Conservation (phyloP, 2,329 filamentous ascomycete species). For the Hymenoscyphus fructigenus region DNA sequence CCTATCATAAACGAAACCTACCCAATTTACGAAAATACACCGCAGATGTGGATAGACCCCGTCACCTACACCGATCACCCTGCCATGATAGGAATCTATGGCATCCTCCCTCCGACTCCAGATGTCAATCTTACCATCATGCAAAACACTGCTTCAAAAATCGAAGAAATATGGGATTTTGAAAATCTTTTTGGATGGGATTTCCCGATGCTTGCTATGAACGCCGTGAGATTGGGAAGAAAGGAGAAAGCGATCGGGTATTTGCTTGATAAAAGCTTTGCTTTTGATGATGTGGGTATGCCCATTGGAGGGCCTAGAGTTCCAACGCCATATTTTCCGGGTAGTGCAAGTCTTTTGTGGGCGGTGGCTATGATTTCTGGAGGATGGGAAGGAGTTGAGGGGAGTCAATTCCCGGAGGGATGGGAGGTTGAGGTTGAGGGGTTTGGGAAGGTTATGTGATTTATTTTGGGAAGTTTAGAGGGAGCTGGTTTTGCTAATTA, state of each 20-base stretch:
- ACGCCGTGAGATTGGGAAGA: conserved; percentile 44
- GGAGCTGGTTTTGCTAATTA: neutral
- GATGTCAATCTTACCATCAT: conserved; percentile 41
- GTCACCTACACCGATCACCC: conserved; percentile 44
- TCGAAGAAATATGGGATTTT: conserved; percentile 44
- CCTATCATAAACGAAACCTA: conserved; percentile 52
- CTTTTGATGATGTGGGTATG: conserved; percentile 58
- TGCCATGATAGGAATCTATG: conserved; percentile 46
- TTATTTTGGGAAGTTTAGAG: neutral
- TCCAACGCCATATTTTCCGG: conserved; percentile 58
- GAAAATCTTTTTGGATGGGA: conserved; percentile 47
- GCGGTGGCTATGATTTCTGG: conserved; percentile 57
- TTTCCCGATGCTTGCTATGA: conserved; percentile 48
- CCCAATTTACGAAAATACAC: conserved; percentile 53
- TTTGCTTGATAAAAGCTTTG: conserved; percentile 48
- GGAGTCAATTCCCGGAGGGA: conserved; percentile 46
- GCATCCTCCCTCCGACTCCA: conserved; percentile 42
- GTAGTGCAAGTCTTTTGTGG: conserved; percentile 48
- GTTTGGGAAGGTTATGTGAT: conserved; percentile 36
- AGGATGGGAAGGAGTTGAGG: conserved; percentile 53
- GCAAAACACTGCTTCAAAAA: conserved; percentile 40
- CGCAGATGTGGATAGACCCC: conserved; percentile 45
- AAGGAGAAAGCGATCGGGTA: conserved; percentile 43
- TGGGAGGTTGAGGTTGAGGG: conserved; percentile 52
- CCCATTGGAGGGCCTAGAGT: conserved; percentile 52